Base-by-base conservation (phyloP, 2,329 filamentous ascomycete genomes). In the Colletotrichum spinosum region DNA sequence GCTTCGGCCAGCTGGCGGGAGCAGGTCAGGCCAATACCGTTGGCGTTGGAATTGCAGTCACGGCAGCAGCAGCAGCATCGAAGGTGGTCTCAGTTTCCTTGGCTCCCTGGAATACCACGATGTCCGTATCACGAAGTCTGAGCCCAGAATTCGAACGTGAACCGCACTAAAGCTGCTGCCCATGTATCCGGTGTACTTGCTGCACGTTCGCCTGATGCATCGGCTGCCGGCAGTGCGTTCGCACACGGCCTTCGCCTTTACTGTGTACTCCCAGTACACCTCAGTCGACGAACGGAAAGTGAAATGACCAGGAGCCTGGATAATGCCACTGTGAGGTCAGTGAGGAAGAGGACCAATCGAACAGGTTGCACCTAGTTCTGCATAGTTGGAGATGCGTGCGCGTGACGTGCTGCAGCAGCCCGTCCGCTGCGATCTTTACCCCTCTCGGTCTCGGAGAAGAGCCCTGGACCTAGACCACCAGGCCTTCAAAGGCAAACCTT, bases 291-390 rank as follows among this genome's bases (percentile, higher is more conserved):
- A 49, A 46, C 41, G 12, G 41, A 48, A 45, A 17, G 44, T 61
- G 51, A 44, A 49, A 61, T 61, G 55, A 48, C 41, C 35, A 45
- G 25, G 42, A 62, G 52, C 46, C 58, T 57, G 52, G 37, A 65
- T 62, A 57, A 53, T 65, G 48, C 58, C 46, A 65, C 58, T n/a
- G 48, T 65, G 58, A 65, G 62, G 62, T 61, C 62, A 61, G 62
- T 55, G 62, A 55, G 45, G 46, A 7, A 9, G 12, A 55, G 35
- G 41, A 45, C 61, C 45, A 45, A 52, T 55, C 46, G 46, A 52
- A 51, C 8, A 56, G 46, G 25, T 6, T n/a, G 25, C 25, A 25
- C 25, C 25, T 25, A 25, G 25, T 25, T 5, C 25, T 4, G 25
- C 25, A 25, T 61, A 51, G 57, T 13, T 60, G 57, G 11, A 34